These are phyloP conservation scores for Xylariaceae sp. DNA, from an alignment of 2,329 filamentous ascomycete genomes.

Conservation along the genomic window DNA sequence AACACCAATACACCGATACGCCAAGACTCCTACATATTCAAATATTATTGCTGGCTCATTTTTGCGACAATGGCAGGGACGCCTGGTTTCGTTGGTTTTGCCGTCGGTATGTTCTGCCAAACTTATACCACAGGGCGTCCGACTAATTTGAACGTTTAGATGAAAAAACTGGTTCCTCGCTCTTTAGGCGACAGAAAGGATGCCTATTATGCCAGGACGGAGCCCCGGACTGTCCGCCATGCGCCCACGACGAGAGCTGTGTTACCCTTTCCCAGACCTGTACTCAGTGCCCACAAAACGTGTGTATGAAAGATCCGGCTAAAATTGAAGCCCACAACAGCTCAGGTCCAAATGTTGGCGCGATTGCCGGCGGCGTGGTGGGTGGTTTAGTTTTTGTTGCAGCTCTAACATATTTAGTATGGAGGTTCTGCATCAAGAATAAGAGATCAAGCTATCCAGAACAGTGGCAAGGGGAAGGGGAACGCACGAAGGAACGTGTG, in stretches of 20 bases:
- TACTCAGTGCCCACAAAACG: conserved; percentile 43
- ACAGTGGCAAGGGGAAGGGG: conserved; percentile 48
- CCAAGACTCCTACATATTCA: too few relatives aligned
- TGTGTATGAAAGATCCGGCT: conserved; percentile 40
- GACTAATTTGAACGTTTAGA: conserved; percentile 24
- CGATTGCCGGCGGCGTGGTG: conserved; percentile 87
- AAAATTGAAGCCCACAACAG: conserved; percentile 26
- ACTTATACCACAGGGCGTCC: background rate
- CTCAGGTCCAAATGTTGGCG: conserved; percentile 63
- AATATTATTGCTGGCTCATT: background rate
- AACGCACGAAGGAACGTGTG: conserved; percentile 46
- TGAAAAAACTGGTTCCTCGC: conserved; percentile 26
- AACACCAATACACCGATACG: too few relatives aligned
- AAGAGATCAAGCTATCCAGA: conserved; percentile 62
- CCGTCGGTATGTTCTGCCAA: conserved; percentile 25
- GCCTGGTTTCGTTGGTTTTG: conserved; percentile 31
- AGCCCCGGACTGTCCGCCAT: conserved; percentile 44
- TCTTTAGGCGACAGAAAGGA: conserved; percentile 39
- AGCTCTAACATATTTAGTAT: conserved; percentile 74
- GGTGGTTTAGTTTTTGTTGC: conserved; percentile 75
- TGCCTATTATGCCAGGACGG: conserved; percentile 46
- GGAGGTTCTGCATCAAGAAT: conserved; percentile 81
- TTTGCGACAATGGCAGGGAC: conserved; percentile 27
- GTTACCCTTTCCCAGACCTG: conserved; percentile 45
- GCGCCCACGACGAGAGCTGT: conserved; percentile 41